phyloP scores from a whole-genome alignment of 2,329 filamentous ascomycete genomes.

The Exophiala oligosperma region DNA sequence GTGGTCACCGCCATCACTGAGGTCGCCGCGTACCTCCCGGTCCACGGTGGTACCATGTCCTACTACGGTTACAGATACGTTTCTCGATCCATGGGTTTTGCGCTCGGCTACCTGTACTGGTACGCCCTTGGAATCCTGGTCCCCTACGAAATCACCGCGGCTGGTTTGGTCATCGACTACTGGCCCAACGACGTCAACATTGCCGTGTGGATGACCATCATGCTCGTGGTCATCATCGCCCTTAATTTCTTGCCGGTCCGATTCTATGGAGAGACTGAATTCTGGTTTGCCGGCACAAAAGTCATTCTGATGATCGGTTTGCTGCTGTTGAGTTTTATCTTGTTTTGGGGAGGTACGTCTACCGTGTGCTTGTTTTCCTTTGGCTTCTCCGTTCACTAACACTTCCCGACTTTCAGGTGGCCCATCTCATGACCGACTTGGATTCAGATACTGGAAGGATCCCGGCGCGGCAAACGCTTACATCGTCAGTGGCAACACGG shows the following conservation, averaged over 20 bases:
- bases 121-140: slow-evolving; percentile 49
- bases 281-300: slow-evolving; percentile 55
- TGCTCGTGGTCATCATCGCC: slow-evolving; percentile 58
- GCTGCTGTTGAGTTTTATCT: slow-evolving; percentile 53
- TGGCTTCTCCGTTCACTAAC: background rate
- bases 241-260: slow-evolving; percentile 51
- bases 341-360: slow-evolving; percentile 52
- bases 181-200: slow-evolving; percentile 52
- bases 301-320: slow-evolving; percentile 54
- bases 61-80: slow-evolving; percentile 47
- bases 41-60: slow-evolving; percentile 46
- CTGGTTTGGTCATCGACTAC: slow-evolving; percentile 64
- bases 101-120: slow-evolving; percentile 50
- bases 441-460: slow-evolving; percentile 53
- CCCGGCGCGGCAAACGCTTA: slow-evolving; percentile 52
- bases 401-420: slow-evolving; percentile 35
- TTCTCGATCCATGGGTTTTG: slow-evolving; percentile 43
- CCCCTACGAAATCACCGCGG: slow-evolving; percentile 64
- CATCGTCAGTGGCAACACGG: slow-evolving; percentile 46
- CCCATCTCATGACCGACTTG: slow-evolving; percentile 50
- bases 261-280: slow-evolving; percentile 56
- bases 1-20: slow-evolving; percentile 50
- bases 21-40: slow-evolving; percentile 44
- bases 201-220: slow-evolving; percentile 55
- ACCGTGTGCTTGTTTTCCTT: too few relatives aligned